Base-by-base conservation (phyloP, 1,284 basidiomycete genomes). In the Microstroma glucosiphilum region DNA sequence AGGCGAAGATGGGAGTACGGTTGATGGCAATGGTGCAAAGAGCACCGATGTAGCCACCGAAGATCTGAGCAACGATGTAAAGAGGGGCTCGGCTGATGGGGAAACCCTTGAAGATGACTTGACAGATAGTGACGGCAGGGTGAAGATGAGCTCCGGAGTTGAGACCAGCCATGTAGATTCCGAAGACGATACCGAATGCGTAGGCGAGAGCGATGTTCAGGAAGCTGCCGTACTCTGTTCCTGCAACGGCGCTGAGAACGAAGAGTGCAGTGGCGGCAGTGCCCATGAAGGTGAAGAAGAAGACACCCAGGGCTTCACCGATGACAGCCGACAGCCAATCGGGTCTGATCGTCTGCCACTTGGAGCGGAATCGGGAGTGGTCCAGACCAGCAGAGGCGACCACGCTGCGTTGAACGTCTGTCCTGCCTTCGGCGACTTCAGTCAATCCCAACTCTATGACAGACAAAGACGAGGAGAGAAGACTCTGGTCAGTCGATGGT, bases 391-490 rank as follows among this genome's bases (percentile, higher is more conserved):
- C 26, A 21, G 59, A 59, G 19, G 53, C 9, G n/a, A 57, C 69
- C 0, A 72, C 70, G 21, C 61, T 51, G 1, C 69, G 64, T 19
- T 62, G 60, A 2, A 63, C 65, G 51, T 69, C 70, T 46, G 41
- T 60, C 11, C 69, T 64, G 8, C 69, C 69, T 49, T 69, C 65
- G 26, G 69, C 64, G 57, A 70, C 68, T 40, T 72, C 70, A 57
- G 69, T 70, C 40, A 70, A 61, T 60, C 70, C 70, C 88, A 53
- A 89, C 89, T 73, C 82, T 60, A n/a, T 41, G 6, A 13, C 13
- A 17, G 56, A 17, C 56, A 19, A 17, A 12, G 21, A 17, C 25
- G 26, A 17, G 26, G 6, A 13, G 43, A 48, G n/a, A 17, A 17
- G 17, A 25, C 13, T 15, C 6, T 19, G 17, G 26, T n/a, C 56